These are phyloP conservation scores for Nemania sp. DNA, from an alignment of 2,329 filamentous ascomycete genomes.

Conservation along the genomic window DNA sequence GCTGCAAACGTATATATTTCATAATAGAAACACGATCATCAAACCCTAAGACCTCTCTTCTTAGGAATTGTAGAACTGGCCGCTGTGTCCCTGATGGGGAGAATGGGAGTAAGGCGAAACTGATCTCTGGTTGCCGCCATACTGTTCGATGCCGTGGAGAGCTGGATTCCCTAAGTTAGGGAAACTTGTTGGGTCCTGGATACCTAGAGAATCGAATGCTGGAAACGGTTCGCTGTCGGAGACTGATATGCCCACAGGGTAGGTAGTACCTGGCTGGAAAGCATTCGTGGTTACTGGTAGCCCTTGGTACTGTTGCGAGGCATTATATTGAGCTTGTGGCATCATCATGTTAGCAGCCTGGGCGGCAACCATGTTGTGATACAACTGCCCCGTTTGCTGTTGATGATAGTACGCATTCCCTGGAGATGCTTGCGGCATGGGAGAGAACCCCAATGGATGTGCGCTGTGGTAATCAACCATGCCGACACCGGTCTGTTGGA, in stretches of 20 bases:
- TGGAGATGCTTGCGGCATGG: constrained; percentile 25
- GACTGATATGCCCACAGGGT: constrained; percentile 36
- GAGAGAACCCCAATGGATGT: constrained; percentile 24
- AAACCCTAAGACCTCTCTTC: not conserved
- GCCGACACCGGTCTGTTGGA: constrained; percentile 24
- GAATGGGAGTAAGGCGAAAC: constrained; percentile 49
- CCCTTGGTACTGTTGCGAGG: constrained; percentile 36
- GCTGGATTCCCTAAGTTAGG: constrained; percentile 38
- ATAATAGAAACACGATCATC: constrained; percentile 16
- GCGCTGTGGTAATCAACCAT: constrained; percentile 29
- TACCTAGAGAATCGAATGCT: constrained; percentile 43
- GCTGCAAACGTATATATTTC: constrained; percentile 23
- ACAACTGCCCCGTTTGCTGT: constrained; percentile 19
- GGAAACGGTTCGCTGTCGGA: constrained; percentile 44
- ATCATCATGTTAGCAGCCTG: constrained; percentile 32
- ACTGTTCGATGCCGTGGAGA: constrained; percentile 41
- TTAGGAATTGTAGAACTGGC: constrained; percentile 41
- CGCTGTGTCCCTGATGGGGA: constrained; percentile 43
- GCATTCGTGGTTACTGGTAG: constrained; percentile 36
- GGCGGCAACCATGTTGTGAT: constrained; percentile 19
- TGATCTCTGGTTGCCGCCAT: constrained; percentile 45
- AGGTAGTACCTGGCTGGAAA: constrained; percentile 36
- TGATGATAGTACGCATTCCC: constrained; percentile 32
- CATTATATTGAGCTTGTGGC: constrained; percentile 28
- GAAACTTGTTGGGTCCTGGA: constrained; percentile 44